A percentile compares a stretch with the other conserved stretches of the same genome.
Evolutionary conservation across 169 alveolate genomes (phyloP).

Genomic region (Plasmodium gonderi): DNA sequence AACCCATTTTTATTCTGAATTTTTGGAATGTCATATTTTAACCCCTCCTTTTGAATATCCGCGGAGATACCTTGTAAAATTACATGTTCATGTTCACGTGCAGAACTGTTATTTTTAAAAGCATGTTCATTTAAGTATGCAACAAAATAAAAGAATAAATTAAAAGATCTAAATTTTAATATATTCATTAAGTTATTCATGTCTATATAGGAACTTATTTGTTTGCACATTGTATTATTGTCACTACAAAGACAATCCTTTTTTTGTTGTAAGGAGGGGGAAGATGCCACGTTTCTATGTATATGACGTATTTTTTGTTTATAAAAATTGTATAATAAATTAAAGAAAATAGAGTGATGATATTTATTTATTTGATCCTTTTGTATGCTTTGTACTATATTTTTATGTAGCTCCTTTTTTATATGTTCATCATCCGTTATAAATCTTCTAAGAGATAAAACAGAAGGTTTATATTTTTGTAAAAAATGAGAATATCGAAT

Average conservation of each 20-base stretch:
- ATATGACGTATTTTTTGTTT: background rate
- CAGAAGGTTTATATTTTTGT: constrained; percentile 71
- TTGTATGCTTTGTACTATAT: constrained; percentile 24
- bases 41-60: background rate
- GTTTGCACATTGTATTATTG: constrained; percentile 13
- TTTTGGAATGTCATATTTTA: background rate
- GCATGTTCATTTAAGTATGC: constrained; percentile 10
- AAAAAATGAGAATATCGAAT: constrained; percentile 64
- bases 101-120: background rate
- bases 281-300: background rate
- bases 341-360: constrained; percentile 27
- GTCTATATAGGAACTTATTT: constrained; percentile 56
- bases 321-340: constrained; percentile 33
- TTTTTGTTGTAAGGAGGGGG: background rate
- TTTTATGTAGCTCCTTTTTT: constrained; percentile 42
- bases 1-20: background rate
- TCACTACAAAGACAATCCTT: constrained; percentile 17
- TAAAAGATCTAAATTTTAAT: constrained; percentile 64
- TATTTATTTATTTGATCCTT: background rate
- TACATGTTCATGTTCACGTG: background rate
- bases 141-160: constrained; percentile 66
- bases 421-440: constrained; percentile 54
- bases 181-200: constrained; percentile 59
- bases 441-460: constrained; percentile 70
- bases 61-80: constrained; percentile 20